Percentiles rank a stretch among this genome's conserved stretches.
Conservation (phyloP, 192 early-diverging fungal genomes). For the Allomyces macrogynus region DNA sequence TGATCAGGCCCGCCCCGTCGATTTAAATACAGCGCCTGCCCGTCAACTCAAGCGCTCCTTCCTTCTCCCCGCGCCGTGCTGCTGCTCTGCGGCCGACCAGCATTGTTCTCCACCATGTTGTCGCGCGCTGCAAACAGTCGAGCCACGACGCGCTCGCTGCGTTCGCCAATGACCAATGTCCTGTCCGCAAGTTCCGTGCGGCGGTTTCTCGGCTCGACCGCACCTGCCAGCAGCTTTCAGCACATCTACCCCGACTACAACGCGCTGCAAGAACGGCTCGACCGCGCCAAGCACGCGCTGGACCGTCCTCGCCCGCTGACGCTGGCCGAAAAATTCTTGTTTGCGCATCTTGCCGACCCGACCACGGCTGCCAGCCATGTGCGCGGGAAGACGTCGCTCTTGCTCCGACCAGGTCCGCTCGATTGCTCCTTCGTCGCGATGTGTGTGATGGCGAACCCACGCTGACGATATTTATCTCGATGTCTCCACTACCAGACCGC, state of each 20-base stretch:
- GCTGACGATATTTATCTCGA: background rate
- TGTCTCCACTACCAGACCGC: slow-evolving; percentile 34
- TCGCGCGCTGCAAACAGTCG: too few relatives aligned
- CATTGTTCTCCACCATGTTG: too few relatives aligned
- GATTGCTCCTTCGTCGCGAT: slow-evolving; percentile 1
- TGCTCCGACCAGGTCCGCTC: slow-evolving; percentile 56
- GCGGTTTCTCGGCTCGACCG: background rate
- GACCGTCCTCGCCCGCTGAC: slow-evolving; percentile 52
- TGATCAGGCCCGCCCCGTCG: too few relatives aligned
- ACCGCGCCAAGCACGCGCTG: slow-evolving; percentile 77
- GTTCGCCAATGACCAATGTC: too few relatives aligned
- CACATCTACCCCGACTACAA: slow-evolving; percentile 95
- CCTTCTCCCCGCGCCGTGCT: too few relatives aligned
- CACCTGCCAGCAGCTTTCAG: background rate
- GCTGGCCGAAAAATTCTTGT: slow-evolving; percentile 88
- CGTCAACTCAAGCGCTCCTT: too few relatives aligned
- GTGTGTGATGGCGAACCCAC: background rate
- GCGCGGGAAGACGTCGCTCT: slow-evolving; percentile 73
- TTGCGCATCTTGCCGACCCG: slow-evolving; percentile 65
- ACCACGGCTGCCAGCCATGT: slow-evolving; percentile 32
- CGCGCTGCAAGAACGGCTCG: slow-evolving; percentile 82
- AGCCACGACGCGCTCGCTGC: too few relatives aligned
- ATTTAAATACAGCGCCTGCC: too few relatives aligned
- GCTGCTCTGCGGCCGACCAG: too few relatives aligned
- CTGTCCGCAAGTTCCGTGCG: too few relatives aligned